phyloP scores from a whole-genome alignment of 2,329 filamentous ascomycete species.

The Hysterium pulicare region DNA sequence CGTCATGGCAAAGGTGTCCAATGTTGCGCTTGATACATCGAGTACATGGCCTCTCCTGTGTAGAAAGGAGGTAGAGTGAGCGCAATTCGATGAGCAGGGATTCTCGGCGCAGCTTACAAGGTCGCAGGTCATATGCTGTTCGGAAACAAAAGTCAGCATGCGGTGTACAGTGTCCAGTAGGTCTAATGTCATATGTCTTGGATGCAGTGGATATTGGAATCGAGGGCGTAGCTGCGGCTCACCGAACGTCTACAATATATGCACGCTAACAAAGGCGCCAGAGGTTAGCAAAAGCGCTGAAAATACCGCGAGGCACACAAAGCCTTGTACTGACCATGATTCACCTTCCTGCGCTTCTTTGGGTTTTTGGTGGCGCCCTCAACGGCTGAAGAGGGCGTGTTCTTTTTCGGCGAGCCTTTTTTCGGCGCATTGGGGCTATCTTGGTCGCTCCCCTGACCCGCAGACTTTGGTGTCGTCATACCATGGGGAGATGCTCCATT shows the following conservation, averaged over 20 bases:
- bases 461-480: conserved; percentile 30
- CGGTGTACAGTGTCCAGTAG: conserved; percentile 12
- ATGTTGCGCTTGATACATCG: conserved; percentile 98
- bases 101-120: conserved; percentile 35
- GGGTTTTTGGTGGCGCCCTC: conserved; percentile 31
- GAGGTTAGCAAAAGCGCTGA: conserved; percentile 28
- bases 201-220: conserved; percentile 16
- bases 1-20: conserved; percentile 96
- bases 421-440: conserved; percentile 23
- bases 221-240: conserved; percentile 31
- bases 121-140: conserved; percentile 54
- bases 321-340: conserved; percentile 43
- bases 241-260: conserved; percentile 54
- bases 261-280: conserved; percentile 38
- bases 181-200: conserved; percentile 13
- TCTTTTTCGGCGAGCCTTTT: conserved; percentile 26
- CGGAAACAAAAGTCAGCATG: conserved; percentile 31
- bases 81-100: conserved; percentile 17
- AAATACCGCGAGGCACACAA: conserved; percentile 18
- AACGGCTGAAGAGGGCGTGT: conserved; percentile 26
- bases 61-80: conserved; percentile 33
- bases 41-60: conserved; percentile 88
- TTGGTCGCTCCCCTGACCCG: conserved; percentile 26
- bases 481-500: conserved; percentile 35
- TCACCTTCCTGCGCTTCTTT: conserved; percentile 54